phyloP scores from a whole-genome alignment of 805 yeast species.

The Ogataea zsoltii region DNA sequence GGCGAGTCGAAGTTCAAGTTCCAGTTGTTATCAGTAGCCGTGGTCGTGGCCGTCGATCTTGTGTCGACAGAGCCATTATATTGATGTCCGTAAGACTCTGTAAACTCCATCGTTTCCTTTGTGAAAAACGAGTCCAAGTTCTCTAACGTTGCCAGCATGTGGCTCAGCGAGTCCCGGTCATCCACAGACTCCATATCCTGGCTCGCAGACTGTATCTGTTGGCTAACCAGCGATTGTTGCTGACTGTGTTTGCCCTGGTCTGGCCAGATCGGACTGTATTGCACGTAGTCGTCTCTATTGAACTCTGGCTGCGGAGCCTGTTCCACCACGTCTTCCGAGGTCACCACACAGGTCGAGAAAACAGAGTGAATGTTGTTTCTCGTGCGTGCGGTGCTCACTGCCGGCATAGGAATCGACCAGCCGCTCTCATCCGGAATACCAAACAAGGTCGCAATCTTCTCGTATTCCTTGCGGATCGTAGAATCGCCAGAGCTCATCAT shows the following conservation, averaged over 20 bases:
- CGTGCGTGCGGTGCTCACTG: constrained; percentile 83
- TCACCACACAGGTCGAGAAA: constrained; percentile 73
- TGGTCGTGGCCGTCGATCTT: constrained; percentile 45
- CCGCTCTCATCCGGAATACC: constrained; percentile 96
- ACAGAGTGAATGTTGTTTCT: constrained; percentile 95
- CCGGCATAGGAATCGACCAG: constrained; percentile 97
- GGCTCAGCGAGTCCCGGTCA: constrained; percentile 73
- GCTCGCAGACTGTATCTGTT: constrained; percentile 18
- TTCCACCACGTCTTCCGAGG: constrained; percentile 40
- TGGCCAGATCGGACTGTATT: constrained; percentile 32
- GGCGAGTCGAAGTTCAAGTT: constrained; percentile 33
- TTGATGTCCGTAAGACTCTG: constrained; percentile 37
- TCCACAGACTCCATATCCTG: constrained; percentile 51
- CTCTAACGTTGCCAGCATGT: constrained; percentile 91
- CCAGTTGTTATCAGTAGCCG: constrained; percentile 25
- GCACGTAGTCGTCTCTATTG: constrained; percentile 59
- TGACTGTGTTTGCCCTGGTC: constrained; percentile 33
- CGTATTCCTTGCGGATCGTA: constrained; percentile 76
- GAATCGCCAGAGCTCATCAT: constrained; percentile 89
- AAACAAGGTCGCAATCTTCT: constrained; percentile 82
- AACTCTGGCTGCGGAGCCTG: constrained; percentile 34
- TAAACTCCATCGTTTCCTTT: constrained; percentile 43
- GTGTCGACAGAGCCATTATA: constrained; percentile 66
- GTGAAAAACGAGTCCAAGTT: constrained; percentile 88
- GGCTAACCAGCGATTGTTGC: constrained; percentile 26